phyloP scores from a whole-genome alignment of 1,284 basidiomycete genomes.

The Boletus albobrunnescens region DNA sequence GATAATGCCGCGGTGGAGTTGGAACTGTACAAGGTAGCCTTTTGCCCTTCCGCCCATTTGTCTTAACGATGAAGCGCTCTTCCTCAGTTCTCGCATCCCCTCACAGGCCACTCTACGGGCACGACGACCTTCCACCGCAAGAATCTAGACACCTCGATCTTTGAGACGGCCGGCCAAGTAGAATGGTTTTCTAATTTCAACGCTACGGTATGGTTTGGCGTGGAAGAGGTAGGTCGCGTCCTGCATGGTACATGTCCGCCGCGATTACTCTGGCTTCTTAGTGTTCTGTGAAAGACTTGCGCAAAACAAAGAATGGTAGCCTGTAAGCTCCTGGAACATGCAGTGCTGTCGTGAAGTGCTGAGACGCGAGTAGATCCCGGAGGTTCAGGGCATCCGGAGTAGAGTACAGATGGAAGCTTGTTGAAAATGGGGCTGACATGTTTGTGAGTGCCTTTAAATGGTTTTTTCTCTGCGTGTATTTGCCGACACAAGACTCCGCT shows the following conservation, averaged over 20 bases:
- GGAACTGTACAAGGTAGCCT: constrained; percentile 47
- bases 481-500: background rate
- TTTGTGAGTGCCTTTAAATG: constrained; percentile 37
- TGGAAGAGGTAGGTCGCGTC: constrained; percentile 39
- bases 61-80: background rate
- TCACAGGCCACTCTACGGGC: constrained; percentile 41
- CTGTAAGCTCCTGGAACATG: constrained; percentile 36
- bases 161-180: constrained; percentile 51
- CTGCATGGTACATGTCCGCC: background rate
- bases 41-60: background rate
- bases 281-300: constrained; percentile 47
- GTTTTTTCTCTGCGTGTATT: background rate
- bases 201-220: constrained; percentile 47
- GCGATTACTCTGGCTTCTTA: constrained; percentile 19
- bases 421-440: constrained; percentile 43
- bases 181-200: constrained; percentile 47
- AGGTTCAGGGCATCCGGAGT: constrained; percentile 48
- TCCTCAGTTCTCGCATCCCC: constrained; percentile 49
- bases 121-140: constrained; percentile 49
- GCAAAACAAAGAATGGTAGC: constrained; percentile 49
- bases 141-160: constrained; percentile 41
- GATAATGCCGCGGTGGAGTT: constrained; percentile 31
- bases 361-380: constrained; percentile 40
- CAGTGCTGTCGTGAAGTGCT: background rate
- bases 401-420: constrained; percentile 60